Conservation (phyloP, 2,329 filamentous ascomycete genomes). For the Diaporthe humulicola region DNA sequence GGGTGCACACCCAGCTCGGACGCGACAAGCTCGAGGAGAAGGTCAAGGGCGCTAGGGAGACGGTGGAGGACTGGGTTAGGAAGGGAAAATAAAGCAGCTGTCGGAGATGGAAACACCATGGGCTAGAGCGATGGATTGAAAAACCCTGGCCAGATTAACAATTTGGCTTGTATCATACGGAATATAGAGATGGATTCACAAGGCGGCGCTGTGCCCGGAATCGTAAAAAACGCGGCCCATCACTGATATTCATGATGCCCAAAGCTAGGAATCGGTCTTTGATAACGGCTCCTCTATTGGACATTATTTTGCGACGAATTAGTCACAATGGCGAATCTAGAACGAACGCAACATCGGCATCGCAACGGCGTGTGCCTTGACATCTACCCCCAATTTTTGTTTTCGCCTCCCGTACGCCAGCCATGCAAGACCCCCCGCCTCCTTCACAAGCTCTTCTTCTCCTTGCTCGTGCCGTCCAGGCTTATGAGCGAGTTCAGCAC, state of each 20-base stretch:
- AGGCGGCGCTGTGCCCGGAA: conserved; percentile 13
- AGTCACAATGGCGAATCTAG: background rate
- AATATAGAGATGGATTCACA: conserved; percentile 41
- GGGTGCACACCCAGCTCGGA: conserved; percentile 79
- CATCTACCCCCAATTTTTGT: background rate
- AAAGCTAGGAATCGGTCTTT: background rate
- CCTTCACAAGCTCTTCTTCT: conserved; percentile 32
- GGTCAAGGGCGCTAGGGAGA: conserved; percentile 80
- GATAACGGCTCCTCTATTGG: background rate
- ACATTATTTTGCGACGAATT: background rate
- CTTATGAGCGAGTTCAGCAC: conserved; percentile 71
- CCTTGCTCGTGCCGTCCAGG: conserved; percentile 47
- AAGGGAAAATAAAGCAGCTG: conserved; percentile 80
- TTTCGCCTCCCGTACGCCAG: conserved; percentile 3
- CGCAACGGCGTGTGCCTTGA: conserved; percentile 12
- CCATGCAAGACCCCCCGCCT: background rate
- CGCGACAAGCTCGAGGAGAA: conserved; percentile 83
- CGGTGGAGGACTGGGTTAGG: conserved; percentile 89
- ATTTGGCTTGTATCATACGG: conserved; percentile 42
- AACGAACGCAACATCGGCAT: background rate
- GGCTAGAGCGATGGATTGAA: conserved; percentile 14
- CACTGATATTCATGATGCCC: background rate
- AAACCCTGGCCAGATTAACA: background rate
- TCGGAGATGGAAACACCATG: background rate
- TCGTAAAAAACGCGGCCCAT: background rate